A percentile compares a stretch with the other conserved stretches of the same genome.
These are phyloP conservation scores for Amaranthus tricolor DNA, from an alignment of 179 eudicot species.

Conservation along the genomic window DNA sequence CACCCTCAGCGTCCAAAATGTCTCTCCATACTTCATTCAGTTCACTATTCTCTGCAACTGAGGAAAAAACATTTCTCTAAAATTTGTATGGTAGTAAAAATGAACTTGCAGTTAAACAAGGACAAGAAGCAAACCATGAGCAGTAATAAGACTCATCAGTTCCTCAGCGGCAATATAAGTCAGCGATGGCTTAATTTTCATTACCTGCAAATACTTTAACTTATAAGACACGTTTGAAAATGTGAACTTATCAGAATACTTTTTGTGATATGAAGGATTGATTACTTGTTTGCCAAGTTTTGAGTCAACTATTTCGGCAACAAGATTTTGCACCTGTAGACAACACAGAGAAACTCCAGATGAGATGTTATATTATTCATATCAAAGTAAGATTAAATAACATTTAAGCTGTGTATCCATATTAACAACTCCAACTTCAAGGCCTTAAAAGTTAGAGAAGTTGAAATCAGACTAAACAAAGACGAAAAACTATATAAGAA, in stretches of 20 bases:
- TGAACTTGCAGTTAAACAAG: not conserved
- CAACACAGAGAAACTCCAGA: conserved; percentile 5
- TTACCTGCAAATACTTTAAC: conserved; percentile 43
- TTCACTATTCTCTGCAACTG: conserved; percentile 87
- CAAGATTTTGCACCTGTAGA: conserved; percentile 87
- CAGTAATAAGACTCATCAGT: conserved; percentile 96
- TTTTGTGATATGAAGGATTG: conserved; percentile 14
- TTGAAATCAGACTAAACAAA: not conserved
- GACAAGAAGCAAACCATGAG: conserved; percentile 62
- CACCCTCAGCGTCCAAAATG: conserved; percentile 86
- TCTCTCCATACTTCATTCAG: conserved; percentile 93
- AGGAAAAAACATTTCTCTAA: conserved; percentile 18
- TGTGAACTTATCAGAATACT: conserved; percentile 2
- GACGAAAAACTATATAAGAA: not conserved
- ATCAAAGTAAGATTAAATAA: not conserved
- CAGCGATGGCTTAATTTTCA: conserved; percentile 74
- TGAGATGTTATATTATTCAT: not conserved
- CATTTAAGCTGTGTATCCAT: not conserved
- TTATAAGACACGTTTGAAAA: conserved; percentile 14
- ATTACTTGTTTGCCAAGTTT: conserved; percentile 92
- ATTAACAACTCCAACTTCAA: not conserved
- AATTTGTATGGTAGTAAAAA: conserved; percentile 10
- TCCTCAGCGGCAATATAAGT: conserved; percentile 92
- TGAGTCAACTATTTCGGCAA: conserved; percentile 91
- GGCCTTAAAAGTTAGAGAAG: conserved; percentile 1